Evolutionary conservation across 2,329 filamentous ascomycete genomes (phyloP).

Genomic region (Chrysoporthe deuterocubensis): DNA sequence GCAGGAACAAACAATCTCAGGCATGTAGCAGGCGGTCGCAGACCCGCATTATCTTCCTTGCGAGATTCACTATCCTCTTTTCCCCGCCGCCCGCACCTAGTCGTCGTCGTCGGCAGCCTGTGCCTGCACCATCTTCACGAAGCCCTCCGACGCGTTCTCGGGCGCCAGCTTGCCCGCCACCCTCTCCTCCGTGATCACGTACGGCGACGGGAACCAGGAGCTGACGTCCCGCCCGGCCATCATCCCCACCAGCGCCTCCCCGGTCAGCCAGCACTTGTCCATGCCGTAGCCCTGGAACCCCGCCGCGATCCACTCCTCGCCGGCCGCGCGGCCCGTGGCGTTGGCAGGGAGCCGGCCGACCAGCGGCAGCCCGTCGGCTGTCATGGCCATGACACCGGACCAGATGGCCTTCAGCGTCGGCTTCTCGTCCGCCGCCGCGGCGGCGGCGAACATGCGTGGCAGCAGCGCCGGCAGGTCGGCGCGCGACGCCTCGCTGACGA

Average conservation of each 20-base stretch:
- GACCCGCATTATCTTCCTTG: no score
- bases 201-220: constrained; percentile 4
- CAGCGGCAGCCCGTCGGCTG: constrained; percentile 35
- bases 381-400: constrained; percentile 39
- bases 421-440: not conserved
- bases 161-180: not conserved
- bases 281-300: constrained; percentile 39
- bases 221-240: constrained; percentile 10
- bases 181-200: constrained; percentile 9
- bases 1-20: no score
- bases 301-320: constrained; percentile 38
- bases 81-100: no score
- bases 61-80: no score
- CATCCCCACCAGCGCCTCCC: constrained; percentile 33
- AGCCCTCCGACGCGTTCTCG: not conserved
- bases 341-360: constrained; percentile 32
- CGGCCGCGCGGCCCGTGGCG: constrained; percentile 27
- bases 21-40: no score
- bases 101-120: no score
- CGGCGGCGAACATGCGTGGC: constrained; percentile 10
- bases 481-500: not conserved
- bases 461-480: constrained; percentile 5
- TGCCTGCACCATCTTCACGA: not conserved
- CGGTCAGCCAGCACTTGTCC: constrained; percentile 36
- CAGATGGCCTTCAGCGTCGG: constrained; percentile 28